These are phyloP conservation scores for Pleurotus salmoneostramineus DNA, from an alignment of 768 basidiomycete species.

Conservation along the genomic window DNA sequence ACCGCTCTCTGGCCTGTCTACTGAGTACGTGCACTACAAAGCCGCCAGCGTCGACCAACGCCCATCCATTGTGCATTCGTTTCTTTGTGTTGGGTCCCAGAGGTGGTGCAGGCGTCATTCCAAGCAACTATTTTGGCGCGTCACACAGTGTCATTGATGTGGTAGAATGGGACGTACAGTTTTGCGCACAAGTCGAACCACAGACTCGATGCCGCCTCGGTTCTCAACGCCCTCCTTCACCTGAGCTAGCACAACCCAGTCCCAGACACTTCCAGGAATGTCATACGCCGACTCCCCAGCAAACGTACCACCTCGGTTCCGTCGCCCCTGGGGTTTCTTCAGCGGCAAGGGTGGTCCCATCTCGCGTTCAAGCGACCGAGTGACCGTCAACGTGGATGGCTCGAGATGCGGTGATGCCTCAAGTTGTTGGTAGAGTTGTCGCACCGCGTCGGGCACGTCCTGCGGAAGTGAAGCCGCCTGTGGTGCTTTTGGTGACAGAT, in stretches of 20 bases:
- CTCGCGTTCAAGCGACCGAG: slow-evolving; percentile 32
- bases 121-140: slow-evolving; percentile 44
- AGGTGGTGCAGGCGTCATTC: slow-evolving; percentile 49
- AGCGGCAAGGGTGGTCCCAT: slow-evolving; percentile 60
- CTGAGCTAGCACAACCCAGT: slow-evolving; percentile 73
- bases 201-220: slow-evolving; percentile 72
- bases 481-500: slow-evolving; percentile 13
- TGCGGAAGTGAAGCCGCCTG: slow-evolving; percentile 40
- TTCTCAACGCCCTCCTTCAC: slow-evolving; percentile 85
- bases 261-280: slow-evolving; percentile 61
- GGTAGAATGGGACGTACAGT: slow-evolving; percentile 40
- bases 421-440: slow-evolving; percentile 54
- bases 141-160: background rate
- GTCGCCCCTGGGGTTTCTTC: slow-evolving; percentile 52
- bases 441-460: slow-evolving; percentile 48
- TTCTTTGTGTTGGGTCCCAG: slow-evolving; percentile 64
- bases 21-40: slow-evolving; percentile 80
- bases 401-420: slow-evolving; percentile 68
- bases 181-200: slow-evolving; percentile 68
- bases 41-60: slow-evolving; percentile 76
- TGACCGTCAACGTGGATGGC: slow-evolving; percentile 48
- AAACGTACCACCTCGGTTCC: slow-evolving; percentile 66
- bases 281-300: slow-evolving; percentile 57
- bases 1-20: slow-evolving; percentile 60
- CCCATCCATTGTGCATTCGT: slow-evolving; percentile 69